Conservation (phyloP, 805 yeast species). For the Dipodascus geniculatus region DNA sequence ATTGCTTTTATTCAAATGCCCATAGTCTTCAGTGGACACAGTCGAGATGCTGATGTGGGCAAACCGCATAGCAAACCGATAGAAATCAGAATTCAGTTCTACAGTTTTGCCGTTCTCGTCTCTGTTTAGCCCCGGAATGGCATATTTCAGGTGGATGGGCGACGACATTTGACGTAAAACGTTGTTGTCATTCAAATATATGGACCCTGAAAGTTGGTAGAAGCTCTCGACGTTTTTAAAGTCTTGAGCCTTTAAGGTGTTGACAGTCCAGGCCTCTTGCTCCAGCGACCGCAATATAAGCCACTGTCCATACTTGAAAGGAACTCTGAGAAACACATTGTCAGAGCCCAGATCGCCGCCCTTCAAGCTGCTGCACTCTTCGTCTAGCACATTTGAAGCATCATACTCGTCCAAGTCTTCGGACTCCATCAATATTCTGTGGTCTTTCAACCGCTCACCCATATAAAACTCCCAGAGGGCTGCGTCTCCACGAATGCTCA, state of each 20-base stretch:
- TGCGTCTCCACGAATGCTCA: conserved; percentile 34
- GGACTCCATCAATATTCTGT: background rate
- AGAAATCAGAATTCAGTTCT: background rate
- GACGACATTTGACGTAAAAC: conserved; percentile 24
- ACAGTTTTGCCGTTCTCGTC: background rate
- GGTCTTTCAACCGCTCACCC: conserved; percentile 3
- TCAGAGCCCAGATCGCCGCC: background rate
- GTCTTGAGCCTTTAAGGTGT: conserved; percentile 27
- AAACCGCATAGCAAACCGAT: conserved; percentile 13
- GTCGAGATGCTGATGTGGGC: conserved; percentile 13
- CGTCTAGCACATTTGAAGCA: background rate
- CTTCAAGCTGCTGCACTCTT: background rate
- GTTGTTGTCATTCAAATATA: conserved; percentile 21
- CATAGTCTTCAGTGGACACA: conserved; percentile 4
- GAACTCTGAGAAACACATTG: background rate
- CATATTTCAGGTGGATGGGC: background rate
- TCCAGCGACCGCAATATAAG: conserved; percentile 18
- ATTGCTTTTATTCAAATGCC: conserved; percentile 1
- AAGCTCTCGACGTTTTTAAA: conserved; percentile 41
- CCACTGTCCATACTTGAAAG: conserved; percentile 10
- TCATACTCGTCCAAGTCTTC: conserved; percentile 3
- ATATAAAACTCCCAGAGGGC: conserved; percentile 14
- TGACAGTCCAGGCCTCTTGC: conserved; percentile 46
- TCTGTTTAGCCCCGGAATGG: background rate
- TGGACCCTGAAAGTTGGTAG: conserved; percentile 33